A percentile compares a stretch with the other conserved stretches of the same genome.
phyloP scores from a whole-genome alignment of 768 basidiomycete species.

The Psilocybe cyanescens region DNA sequence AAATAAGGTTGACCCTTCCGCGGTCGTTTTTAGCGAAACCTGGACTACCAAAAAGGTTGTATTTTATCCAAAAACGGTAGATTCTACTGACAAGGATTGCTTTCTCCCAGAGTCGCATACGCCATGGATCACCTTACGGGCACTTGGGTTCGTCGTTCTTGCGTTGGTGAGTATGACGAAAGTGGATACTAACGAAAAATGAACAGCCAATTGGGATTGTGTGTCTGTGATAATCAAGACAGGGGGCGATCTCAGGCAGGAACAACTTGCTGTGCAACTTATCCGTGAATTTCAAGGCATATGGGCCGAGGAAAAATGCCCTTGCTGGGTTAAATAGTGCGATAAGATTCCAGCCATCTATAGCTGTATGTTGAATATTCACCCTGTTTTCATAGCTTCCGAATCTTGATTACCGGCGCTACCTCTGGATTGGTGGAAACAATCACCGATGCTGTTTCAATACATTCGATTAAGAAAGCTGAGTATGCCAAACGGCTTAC shows the following conservation, averaged over 20 bases:
- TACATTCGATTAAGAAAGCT: constrained; percentile 99
- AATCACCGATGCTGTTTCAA: constrained; percentile 96
- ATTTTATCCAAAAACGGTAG: not conserved
- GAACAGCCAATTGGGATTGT: constrained; percentile 79
- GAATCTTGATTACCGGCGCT: constrained; percentile 93
- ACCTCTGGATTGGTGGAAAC: constrained; percentile 96
- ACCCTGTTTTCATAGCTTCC: constrained; percentile 64
- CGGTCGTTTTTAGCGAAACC: constrained; percentile 93
- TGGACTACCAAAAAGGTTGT: constrained; percentile 91
- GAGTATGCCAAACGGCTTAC: constrained; percentile 92
- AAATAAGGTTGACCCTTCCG: constrained; percentile 95
- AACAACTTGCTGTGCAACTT: constrained; percentile 95
- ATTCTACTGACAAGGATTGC: not conserved
- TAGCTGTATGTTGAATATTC: not conserved
- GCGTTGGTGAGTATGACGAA: constrained; percentile 3
- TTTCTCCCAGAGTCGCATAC: constrained; percentile 74
- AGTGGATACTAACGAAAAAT: constrained; percentile 2
- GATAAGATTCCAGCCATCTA: constrained; percentile 21
- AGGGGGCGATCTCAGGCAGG: constrained; percentile 94
- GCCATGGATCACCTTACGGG: constrained; percentile 93
- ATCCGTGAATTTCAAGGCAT: constrained; percentile 92
- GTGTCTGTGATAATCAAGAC: constrained; percentile 99
- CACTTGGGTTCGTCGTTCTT: constrained; percentile 69
- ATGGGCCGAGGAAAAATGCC: constrained; percentile 92
- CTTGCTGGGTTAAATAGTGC: constrained; percentile 94